Evolutionary conservation across 208 protist species (phyloP).

Genomic region (Pavlovales sp.): DNA sequence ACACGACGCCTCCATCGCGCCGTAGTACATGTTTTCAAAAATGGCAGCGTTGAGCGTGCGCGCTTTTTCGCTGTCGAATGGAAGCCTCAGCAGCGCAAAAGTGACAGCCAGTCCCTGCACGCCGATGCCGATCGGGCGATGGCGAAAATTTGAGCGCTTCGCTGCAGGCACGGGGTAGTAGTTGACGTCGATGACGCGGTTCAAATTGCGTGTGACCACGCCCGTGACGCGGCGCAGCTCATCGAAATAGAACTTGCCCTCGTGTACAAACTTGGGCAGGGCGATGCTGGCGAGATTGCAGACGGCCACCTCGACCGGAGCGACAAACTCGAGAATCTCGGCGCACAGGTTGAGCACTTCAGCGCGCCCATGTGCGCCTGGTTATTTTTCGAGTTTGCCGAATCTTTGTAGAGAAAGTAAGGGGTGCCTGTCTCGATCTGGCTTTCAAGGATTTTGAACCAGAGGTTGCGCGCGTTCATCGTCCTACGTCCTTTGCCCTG

Average conservation of each 20-base stretch:
- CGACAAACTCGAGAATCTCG: constrained; percentile 98
- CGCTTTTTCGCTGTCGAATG: constrained; percentile 88
- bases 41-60: constrained; percentile 91
- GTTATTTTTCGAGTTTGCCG: constrained; percentile 98
- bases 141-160: constrained; percentile 83
- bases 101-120: constrained; percentile 97
- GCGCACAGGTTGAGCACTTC: constrained; percentile 98
- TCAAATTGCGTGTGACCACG: constrained; percentile 89
- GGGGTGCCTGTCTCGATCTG: constrained; percentile 98
- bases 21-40: constrained; percentile 99
- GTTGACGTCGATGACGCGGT: constrained; percentile 98
- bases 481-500: constrained; percentile 76
- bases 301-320: constrained; percentile 92
- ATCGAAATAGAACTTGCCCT: constrained; percentile 76
- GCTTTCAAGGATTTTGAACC: constrained; percentile 95
- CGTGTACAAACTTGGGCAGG: constrained; percentile 85
- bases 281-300: constrained; percentile 98
- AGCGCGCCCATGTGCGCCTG: constrained; percentile 99
- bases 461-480: constrained; percentile 92
- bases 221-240: constrained; percentile 81
- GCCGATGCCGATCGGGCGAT: constrained; percentile 96
- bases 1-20: constrained; percentile 73
- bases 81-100: constrained; percentile 87
- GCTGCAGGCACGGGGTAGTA: constrained; percentile 95
- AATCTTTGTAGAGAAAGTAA: constrained; percentile 99